Evolutionary conservation across 2,329 filamentous ascomycete genomes (phyloP), one percentile per base, ranked within the genome.

Genomic region (Cordyceps cicadae): DNA sequence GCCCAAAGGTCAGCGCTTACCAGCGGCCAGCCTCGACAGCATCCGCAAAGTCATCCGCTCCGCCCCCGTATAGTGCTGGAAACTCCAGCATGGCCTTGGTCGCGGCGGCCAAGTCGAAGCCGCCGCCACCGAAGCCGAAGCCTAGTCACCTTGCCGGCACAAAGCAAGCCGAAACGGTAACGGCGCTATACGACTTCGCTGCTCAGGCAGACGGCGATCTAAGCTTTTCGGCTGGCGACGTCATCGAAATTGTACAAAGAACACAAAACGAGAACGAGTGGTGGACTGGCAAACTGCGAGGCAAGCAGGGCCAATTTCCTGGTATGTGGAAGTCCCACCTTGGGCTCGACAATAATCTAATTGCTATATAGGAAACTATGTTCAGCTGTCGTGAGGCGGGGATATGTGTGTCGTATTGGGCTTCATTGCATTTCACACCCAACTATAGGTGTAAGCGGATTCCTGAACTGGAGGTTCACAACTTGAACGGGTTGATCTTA

Each of bases 231-330:
- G 86, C 90, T 0, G 92, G 93, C 5, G 94, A 99, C 64, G 77
- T 88, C 5, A 97, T 99, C 69, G 92, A 97, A 73, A 92, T 99
- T 67, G 73, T 94, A 2, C 82, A 81, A 63, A 83, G 90, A 66
- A 96, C 91, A n/a, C 81, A 83, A 64, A 97, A 96, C 69, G 87
- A 90, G 56, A 97, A 99, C 67, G 94, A 99, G 74, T 99, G 94
- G 94, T 99, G 94, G 94, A 87, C 82, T 9, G 94, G 94, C 43
- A 89, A 85, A 71, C 71, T 96, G 59, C 81, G 88, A 62, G 91
- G 89, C 54, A 88, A 87, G 75, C 79, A 89, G 70, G 94, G 94
- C 29, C 93, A 97, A 71, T 99, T 99, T 73, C 94, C 94, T 76
- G 94, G 94, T 96, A 80, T 71, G 85, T 32, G 21, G 14, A 34